Evolutionary conservation across 257 asterid genomes (phyloP).

Genomic region (Phtheirospermum japonicum): DNA sequence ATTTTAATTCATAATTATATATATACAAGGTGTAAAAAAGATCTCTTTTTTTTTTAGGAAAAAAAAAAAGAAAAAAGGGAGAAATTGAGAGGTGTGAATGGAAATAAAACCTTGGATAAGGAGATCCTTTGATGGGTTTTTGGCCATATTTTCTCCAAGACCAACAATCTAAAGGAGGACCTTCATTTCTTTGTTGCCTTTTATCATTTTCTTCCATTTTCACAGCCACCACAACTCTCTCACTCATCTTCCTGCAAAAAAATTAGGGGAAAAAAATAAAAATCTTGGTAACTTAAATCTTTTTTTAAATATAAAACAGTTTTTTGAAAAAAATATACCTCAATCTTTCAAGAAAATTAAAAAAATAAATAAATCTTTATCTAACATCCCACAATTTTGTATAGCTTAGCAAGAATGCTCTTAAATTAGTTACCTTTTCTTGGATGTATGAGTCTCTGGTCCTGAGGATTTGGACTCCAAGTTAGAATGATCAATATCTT

Average conservation of each 20-base stretch:
- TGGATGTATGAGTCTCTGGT: slow-evolving; percentile 39
- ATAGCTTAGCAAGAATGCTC: not conserved
- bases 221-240: slow-evolving; percentile 57
- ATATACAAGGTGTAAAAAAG: not conserved
- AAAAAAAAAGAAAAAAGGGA: not conserved
- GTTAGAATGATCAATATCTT: slow-evolving; percentile 27
- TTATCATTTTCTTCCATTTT: slow-evolving; percentile 44
- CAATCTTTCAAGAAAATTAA: not conserved
- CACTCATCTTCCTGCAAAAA: slow-evolving; percentile 46
- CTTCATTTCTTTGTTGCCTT: slow-evolving; percentile 52
- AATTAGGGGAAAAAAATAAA: not conserved
- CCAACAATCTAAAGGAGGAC: slow-evolving; percentile 68
- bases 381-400: not conserved
- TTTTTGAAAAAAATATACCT: too few relatives aligned
- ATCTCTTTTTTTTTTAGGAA: too few relatives aligned
- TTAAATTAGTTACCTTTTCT: slow-evolving; percentile 48
- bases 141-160: slow-evolving; percentile 83
- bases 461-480: slow-evolving; percentile 29
- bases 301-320: too few relatives aligned
- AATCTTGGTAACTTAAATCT: too few relatives aligned
- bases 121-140: slow-evolving; percentile 76
- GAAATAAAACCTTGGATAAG: slow-evolving; percentile 57
- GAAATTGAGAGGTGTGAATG: not conserved
- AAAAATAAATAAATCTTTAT: not conserved
- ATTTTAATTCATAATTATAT: slow-evolving; percentile 4